Percentiles rank a stretch among this genome's conserved stretches.
phyloP scores from a whole-genome alignment of 2,329 filamentous ascomycete genomes.

The Talaromyces piceae region DNA sequence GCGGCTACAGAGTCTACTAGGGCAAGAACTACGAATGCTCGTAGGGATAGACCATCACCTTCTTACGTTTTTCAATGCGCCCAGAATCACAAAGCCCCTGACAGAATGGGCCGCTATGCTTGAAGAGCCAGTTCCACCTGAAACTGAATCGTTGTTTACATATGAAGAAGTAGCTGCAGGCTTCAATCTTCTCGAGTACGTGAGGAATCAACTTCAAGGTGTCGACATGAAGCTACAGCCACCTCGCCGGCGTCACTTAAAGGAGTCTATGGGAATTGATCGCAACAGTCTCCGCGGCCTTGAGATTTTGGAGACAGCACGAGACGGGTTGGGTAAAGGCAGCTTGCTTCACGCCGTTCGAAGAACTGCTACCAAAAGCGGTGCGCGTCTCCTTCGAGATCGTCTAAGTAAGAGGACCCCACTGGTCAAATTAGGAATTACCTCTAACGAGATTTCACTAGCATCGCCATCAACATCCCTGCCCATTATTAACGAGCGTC shows the following conservation, averaged over 20 bases:
- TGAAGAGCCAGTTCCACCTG: constrained; percentile 59
- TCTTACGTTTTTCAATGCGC: constrained; percentile 60
- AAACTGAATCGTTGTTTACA: constrained; percentile 53
- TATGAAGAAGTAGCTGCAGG: constrained; percentile 66
- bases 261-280: constrained; percentile 83
- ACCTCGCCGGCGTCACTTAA: constrained; percentile 63
- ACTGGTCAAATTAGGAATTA: not conserved
- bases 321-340: constrained; percentile 69
- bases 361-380: constrained; percentile 84
- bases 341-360: constrained; percentile 86
- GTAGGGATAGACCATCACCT: constrained; percentile 68
- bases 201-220: constrained; percentile 69
- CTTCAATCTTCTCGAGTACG: constrained; percentile 74
- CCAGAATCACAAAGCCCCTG: constrained; percentile 41
- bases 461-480: constrained; percentile 83
- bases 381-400: constrained; percentile 72
- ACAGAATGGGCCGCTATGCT: constrained; percentile 68
- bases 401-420: constrained; percentile 60
- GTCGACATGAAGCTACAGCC: constrained; percentile 74
- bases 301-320: constrained; percentile 79
- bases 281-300: constrained; percentile 83
- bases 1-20: constrained; percentile 49
- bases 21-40: constrained; percentile 58
- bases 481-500: constrained; percentile 65
- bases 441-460: constrained; percentile 20